Evolutionary conservation across 2,329 filamentous ascomycete species (phyloP).

Genomic region (Aspergillus japonicus): DNA sequence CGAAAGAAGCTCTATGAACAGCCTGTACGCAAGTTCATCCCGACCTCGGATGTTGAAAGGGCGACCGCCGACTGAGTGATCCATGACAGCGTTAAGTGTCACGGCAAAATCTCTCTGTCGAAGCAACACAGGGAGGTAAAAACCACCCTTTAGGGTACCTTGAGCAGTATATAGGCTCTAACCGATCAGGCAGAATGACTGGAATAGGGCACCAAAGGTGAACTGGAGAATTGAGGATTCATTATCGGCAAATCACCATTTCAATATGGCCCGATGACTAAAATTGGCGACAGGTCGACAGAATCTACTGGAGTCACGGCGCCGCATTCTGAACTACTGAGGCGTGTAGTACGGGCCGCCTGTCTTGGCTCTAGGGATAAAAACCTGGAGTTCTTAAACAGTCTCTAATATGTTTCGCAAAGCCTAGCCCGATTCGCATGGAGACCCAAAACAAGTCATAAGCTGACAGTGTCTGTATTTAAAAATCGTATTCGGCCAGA

Average conservation of each 20-base stretch:
- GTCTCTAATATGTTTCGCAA: background rate
- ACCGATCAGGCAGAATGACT: background rate
- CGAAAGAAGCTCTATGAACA: conserved; percentile 32
- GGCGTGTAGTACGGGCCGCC: background rate
- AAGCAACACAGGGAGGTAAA: background rate
- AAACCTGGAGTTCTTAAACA: background rate
- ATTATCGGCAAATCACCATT: background rate
- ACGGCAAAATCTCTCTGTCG: background rate
- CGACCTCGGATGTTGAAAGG: background rate
- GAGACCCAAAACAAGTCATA: background rate
- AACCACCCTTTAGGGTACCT: background rate
- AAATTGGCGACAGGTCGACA: background rate
- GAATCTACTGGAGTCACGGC: background rate
- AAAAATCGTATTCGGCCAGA: conserved; percentile 2
- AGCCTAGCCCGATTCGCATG: background rate
- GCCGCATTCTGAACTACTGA: background rate
- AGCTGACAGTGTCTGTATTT: background rate
- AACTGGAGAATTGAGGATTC: background rate
- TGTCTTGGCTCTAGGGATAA: background rate
- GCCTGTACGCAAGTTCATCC: conserved; percentile 19
- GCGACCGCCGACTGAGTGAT: background rate
- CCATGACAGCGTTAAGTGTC: conserved; percentile 1
- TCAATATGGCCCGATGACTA: background rate
- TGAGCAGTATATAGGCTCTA: background rate
- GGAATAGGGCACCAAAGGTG: background rate